Evolutionary conservation across 441 rosid species (phyloP).

Genomic region (Erysimum cheiri): DNA sequence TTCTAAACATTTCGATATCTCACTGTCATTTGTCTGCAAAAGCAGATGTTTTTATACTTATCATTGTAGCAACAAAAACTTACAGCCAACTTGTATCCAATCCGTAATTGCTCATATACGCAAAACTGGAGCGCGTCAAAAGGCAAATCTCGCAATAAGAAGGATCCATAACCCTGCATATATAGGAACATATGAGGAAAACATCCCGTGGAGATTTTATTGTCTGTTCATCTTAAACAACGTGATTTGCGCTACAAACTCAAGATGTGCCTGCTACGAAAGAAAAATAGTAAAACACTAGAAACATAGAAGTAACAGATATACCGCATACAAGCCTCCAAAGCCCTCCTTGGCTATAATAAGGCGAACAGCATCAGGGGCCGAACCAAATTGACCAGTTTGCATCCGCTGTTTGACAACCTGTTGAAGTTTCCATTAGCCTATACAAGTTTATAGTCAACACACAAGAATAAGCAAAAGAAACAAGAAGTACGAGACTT

Average conservation of each 20-base stretch:
- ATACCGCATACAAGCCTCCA: constrained; percentile 89
- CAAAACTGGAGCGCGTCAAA: constrained; percentile 98
- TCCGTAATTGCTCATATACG: constrained; percentile 88
- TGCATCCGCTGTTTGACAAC: constrained; percentile 96
- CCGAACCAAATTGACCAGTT: constrained; percentile 82
- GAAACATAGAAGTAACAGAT: constrained; percentile 36
- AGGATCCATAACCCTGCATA: constrained; percentile 85
- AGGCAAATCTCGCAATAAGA: constrained; percentile 88
- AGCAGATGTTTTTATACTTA: neutral
- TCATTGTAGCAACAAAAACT: constrained; percentile 34
- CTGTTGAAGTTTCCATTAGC: constrained; percentile 46
- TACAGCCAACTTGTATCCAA: constrained; percentile 88
- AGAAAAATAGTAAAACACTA: neutral
- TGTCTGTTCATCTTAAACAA: neutral
- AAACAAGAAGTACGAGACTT: constrained; percentile 23
- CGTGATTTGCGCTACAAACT: constrained; percentile 10
- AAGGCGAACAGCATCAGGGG: constrained; percentile 75
- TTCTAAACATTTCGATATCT: constrained; percentile 26
- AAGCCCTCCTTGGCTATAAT: constrained; percentile 81
- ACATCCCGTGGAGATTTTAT: neutral
- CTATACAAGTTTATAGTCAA: neutral
- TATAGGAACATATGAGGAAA: constrained; percentile 14
- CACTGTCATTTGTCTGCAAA: constrained; percentile 12
- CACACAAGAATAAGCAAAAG: constrained; percentile 14
- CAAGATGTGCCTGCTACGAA: constrained; percentile 4